Percentiles rank a stretch among this genome's conserved stretches.
These are phyloP conservation scores for Epichloe glyceriae DNA, from an alignment of 2,329 filamentous ascomycete species.

Conservation along the genomic window DNA sequence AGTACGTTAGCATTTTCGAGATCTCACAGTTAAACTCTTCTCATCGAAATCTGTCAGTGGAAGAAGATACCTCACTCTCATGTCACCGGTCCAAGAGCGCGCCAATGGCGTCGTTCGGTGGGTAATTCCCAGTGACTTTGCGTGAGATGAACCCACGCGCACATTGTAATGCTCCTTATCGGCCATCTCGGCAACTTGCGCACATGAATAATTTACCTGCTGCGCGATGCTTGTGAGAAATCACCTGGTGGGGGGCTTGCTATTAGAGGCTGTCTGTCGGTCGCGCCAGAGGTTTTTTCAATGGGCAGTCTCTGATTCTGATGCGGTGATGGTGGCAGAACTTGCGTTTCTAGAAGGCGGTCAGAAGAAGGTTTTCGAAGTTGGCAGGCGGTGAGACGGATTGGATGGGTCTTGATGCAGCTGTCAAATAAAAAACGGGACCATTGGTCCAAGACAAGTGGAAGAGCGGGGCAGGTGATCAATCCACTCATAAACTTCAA, in stretches of 20 bases:
- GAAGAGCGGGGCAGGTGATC: too few relatives aligned
- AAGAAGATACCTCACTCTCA: slow-evolving; percentile 22
- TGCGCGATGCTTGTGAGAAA: not conserved
- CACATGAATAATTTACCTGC: not conserved
- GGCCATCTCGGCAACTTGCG: slow-evolving; percentile 13
- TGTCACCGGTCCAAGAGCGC: slow-evolving; percentile 26
- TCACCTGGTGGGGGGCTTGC: not conserved
- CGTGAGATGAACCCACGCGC: slow-evolving; percentile 20
- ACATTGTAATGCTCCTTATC: slow-evolving; percentile 18
- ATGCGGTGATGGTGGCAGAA: not conserved
- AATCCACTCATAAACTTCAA: too few relatives aligned
- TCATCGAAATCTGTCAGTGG: not conserved
- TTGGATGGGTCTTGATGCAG: too few relatives aligned
- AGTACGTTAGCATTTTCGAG: not conserved
- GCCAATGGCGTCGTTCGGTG: slow-evolving; percentile 25
- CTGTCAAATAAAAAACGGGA: too few relatives aligned
- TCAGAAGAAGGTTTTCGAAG: not conserved
- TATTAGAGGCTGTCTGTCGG: too few relatives aligned
- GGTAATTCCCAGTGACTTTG: slow-evolving; percentile 25
- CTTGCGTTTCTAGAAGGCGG: not conserved
- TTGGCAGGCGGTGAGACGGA: not conserved
- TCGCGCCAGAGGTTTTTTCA: not conserved
- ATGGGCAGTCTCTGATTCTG: not conserved
- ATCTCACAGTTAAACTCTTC: not conserved
- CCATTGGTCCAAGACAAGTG: too few relatives aligned